These are phyloP conservation scores for Backusella luteola DNA, from an alignment of 192 early-diverging fungal genomes.

Conservation along the genomic window DNA sequence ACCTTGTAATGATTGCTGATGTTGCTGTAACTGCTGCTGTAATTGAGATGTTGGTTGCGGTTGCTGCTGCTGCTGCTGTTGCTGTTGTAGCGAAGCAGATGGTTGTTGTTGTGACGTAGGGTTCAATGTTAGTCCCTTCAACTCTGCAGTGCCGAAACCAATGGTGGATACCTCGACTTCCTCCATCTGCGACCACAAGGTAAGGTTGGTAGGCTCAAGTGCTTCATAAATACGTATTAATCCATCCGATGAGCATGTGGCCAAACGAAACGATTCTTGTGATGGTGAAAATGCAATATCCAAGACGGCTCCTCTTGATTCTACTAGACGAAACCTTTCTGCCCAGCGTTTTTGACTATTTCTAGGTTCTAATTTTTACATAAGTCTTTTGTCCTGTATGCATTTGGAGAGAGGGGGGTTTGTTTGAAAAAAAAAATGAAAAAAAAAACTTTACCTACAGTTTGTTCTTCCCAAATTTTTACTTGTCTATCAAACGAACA, in stretches of 20 bases:
- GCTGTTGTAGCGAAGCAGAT: background rate
- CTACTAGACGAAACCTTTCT: slow-evolving; percentile 55
- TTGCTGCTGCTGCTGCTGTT: background rate
- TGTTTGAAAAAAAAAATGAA: too few species aligned
- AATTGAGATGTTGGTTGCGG: background rate
- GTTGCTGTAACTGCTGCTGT: slow-evolving; percentile 19
- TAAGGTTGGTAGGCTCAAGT: slow-evolving; percentile 70
- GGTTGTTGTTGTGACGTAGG: background rate
- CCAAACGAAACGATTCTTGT: slow-evolving; percentile 76
- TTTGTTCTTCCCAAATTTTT: slow-evolving; percentile 90
- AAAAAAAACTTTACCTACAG: slow-evolving; percentile 13
- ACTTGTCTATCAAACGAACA: slow-evolving; percentile 92
- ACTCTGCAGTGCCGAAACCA: background rate
- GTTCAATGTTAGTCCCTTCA: background rate
- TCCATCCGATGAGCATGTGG: slow-evolving; percentile 79
- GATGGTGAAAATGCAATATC: slow-evolving; percentile 91
- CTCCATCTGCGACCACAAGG: slow-evolving; percentile 75
- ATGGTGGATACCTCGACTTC: slow-evolving; percentile 45
- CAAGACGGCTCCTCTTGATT: slow-evolving; percentile 73
- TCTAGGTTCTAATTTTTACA: slow-evolving; percentile 36
- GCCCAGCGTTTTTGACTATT: slow-evolving; percentile 72
- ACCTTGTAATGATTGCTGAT: slow-evolving; percentile 4
- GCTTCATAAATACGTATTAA: slow-evolving; percentile 87
- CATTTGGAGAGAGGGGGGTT: background rate
- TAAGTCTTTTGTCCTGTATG: background rate